phyloP scores from a whole-genome alignment of 1,284 basidiomycete species.

The Leccinum insolens region DNA sequence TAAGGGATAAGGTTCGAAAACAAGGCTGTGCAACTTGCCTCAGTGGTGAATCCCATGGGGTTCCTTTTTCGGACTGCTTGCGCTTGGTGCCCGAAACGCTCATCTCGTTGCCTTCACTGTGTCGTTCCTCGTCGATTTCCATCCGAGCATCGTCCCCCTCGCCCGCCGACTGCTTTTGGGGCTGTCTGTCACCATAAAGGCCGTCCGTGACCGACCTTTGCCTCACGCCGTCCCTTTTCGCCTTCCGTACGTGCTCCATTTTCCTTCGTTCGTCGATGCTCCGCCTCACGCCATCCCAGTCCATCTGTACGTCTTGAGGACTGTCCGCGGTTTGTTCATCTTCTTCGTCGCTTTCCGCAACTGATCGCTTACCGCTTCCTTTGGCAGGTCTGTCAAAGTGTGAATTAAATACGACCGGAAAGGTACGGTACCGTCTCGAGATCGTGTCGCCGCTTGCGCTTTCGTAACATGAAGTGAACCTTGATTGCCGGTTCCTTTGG shows the following conservation, averaged over 20 bases:
- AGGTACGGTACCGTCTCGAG: too few species aligned
- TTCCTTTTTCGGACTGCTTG: constrained; percentile 1
- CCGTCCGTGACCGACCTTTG: neutral
- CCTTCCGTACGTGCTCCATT: too few species aligned
- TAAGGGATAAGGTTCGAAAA: neutral
- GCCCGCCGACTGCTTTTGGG: neutral
- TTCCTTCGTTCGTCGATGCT: too few species aligned
- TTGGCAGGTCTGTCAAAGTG: too few species aligned
- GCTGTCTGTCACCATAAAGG: neutral
- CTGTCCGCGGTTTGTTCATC: neutral
- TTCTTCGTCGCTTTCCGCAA: neutral
- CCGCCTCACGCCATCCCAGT: neutral
- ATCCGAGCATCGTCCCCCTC: neutral
- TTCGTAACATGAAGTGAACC: neutral
- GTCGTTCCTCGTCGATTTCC: neutral
- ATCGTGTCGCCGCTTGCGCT: too few species aligned
- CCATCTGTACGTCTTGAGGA: neutral
- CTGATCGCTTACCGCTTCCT: neutral
- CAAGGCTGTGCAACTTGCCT: neutral
- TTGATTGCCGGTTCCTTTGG: neutral
- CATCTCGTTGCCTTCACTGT: neutral
- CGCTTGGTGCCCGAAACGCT: neutral
- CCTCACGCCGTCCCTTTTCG: too few species aligned
- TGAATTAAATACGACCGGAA: too few species aligned
- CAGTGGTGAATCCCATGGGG: neutral